Evolutionary conservation across 352 stramenopile genomes (phyloP), one percentile per base, ranked within the genome.

Genomic region (Globisporangium parvum): DNA sequence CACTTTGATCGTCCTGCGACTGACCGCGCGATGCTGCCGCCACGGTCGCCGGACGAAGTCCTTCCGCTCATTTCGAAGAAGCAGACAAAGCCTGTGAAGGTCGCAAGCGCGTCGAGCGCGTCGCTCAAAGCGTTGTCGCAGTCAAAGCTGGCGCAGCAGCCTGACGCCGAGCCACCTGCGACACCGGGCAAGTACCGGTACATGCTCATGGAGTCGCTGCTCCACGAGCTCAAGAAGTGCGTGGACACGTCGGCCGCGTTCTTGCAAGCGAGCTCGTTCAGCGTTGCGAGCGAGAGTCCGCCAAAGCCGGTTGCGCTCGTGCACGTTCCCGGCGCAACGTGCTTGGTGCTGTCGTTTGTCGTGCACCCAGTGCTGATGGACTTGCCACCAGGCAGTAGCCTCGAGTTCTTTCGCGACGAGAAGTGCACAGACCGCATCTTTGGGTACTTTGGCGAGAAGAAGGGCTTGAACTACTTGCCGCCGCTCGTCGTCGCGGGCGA

Each of bases 301-400:
- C 82, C 82, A 2, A 77, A 86, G 48, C 69, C 77, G 33, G 42
- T 89, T 21, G 70, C 82, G 35, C 59, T 79, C 20, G 59, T 92
- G 35, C 74, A 80, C n/a, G 70, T 86, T 1, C 79, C 79, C 6
- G 70, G 75, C 15, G 80, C 78, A 12, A 89, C 74, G 40, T 88
- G 73, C 37, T 53, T 92, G 47, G 67, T 90, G 21, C 55, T 92
- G n/a, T 88, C 79, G n/a, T 92, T 92, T 55, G 68, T 71, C 0
- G 76, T 89, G 18, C 82, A 92, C 33, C 82, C 82, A 9, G 82
- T 90, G 12, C 54, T 92, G 17, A 92, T 92, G 82, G 82, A 90
- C 47, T 65, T 90, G 24, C 80, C 80, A 11, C 70, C 79, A 20
- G 80, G 82, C 20, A 80, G 71, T 28, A 84, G 80, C 33, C 60